Percentiles rank a stretch among this genome's conserved stretches.
Conservation (phyloP, 257 asterid species). For the Solanum habrochaites region DNA sequence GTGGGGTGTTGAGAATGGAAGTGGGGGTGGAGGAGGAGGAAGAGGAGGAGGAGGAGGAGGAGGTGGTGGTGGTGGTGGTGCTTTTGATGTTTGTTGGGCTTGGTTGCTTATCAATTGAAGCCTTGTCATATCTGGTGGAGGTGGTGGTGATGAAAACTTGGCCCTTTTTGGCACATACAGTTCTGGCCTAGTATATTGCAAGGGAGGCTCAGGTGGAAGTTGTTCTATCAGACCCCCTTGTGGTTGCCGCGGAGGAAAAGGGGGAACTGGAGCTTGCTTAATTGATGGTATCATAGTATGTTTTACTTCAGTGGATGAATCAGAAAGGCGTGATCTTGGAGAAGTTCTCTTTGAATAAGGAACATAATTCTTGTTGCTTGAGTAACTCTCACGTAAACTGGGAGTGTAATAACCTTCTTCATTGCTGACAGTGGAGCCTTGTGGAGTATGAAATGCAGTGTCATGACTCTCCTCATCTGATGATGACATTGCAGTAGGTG, state of each 20-base stretch:
- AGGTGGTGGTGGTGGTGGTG: constrained; percentile 29
- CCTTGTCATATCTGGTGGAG: constrained; percentile 65
- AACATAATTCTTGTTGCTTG: constrained; percentile 13
- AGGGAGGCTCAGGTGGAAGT: constrained; percentile 17
- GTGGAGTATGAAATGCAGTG: constrained; percentile 80
- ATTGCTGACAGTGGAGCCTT: constrained; percentile 67
- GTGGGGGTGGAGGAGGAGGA: constrained; percentile 36
- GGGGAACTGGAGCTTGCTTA: constrained; percentile 37
- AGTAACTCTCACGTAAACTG: constrained; percentile 24
- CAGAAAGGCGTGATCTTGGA: constrained; percentile 61
- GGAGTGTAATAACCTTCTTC: constrained; percentile 42
- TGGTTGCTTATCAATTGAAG: constrained; percentile 50
- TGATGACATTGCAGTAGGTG: constrained; percentile 90
- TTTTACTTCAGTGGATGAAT: constrained; percentile 45
- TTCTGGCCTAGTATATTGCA: constrained; percentile 16
- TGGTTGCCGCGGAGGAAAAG: constrained; percentile 17
- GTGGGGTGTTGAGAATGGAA: constrained; percentile 16
- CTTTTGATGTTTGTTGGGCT: constrained; percentile 17
- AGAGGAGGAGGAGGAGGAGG: constrained; percentile 34
- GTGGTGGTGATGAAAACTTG: constrained; percentile 72
- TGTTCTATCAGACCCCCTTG: constrained; percentile 11
- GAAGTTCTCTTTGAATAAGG: constrained; percentile 81
- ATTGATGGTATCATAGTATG: constrained; percentile 65
- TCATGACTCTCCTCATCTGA: constrained; percentile 83
- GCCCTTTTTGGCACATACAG: constrained; percentile 44